Evolutionary conservation across 495 filamentous ascomycete genomes (phyloP), one percentile per base, ranked within the genome.

Genomic region (Penicillium antarcticum): DNA sequence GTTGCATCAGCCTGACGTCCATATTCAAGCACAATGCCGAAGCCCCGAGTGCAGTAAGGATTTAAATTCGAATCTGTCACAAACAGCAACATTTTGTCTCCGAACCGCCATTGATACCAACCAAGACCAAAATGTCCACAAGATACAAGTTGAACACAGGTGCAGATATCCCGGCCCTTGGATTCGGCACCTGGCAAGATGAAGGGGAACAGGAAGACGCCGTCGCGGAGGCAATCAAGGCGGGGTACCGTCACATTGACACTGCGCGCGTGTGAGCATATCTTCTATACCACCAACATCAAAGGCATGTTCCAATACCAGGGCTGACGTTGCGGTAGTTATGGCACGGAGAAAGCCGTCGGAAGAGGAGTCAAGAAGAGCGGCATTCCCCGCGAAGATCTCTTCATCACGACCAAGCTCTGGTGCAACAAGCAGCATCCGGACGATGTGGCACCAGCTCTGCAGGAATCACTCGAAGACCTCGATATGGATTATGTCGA

Each of bases 331-430:
- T 9, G 5, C 26, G 6, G 48, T 48, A 79, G 75, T 42, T 85
- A 81, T 59, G 72, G 64, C 18, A 79, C 76, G 37, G 73, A 80
- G 39, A 53, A 71, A 46, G 73, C 70, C 52, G 79, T 80, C 6
- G 85, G 85, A 5, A 58, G 71, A 18, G 84, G 77, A 21, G 83
- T 87, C 64, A 72, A 72, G 32, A 72, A 79, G 23, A 74, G 77
- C 40, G 70, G 72, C 21, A 61, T 84, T n/a, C 71, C 78, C 17
- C 80, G 86, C 33, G 65, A 77, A 14, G 72, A 87, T 31, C 63
- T 87, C 49, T 88, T 86, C 70, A 69, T 88, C n/a, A 87, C 85
- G 4, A 81, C 74, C 48, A 89, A 89, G 66, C 66, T 88, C 14
- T 88, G 84, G 85, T 85, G 82, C 66, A 80, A 81, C 41, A 77